Conservation (phyloP, 306 rosid genomes). For the Rosa persica region DNA sequence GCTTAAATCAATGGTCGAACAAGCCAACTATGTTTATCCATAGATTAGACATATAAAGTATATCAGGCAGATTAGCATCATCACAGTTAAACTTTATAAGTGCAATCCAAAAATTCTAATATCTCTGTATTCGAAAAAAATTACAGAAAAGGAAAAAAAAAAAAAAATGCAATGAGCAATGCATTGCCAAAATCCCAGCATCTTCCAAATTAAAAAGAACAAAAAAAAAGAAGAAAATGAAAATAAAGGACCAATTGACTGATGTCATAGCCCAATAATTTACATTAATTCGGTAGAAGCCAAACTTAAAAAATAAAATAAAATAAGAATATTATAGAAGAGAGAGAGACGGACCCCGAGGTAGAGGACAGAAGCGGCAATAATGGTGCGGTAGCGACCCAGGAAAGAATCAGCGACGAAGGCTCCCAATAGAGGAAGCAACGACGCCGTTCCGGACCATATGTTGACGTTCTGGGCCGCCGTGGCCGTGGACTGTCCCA, state of each 20-base stretch:
- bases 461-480: slow-evolving; percentile 36
- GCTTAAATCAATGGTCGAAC: not conserved
- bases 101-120: not conserved
- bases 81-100: no score
- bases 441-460: slow-evolving; percentile 40
- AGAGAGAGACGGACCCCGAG: slow-evolving; percentile 20
- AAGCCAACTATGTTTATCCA: no score
- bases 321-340: not conserved
- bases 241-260: not conserved
- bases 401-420: slow-evolving; percentile 38
- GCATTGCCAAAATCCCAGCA: not conserved
- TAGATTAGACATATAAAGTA: no score
- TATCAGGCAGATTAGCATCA: not conserved
- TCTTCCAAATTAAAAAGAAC: not conserved
- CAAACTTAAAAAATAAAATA: not conserved
- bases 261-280: not conserved
- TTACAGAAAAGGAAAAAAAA: not conserved
- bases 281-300: not conserved
- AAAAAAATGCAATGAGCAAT: not conserved
- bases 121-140: no score
- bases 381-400: slow-evolving; percentile 39
- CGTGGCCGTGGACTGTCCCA: slow-evolving; percentile 35
- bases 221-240: no score
- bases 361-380: slow-evolving; percentile 32
- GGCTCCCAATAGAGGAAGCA: slow-evolving; percentile 39